These are phyloP conservation scores for Plenodomus biglobosus DNA, from an alignment of 2,329 filamentous ascomycete species.

Conservation along the genomic window DNA sequence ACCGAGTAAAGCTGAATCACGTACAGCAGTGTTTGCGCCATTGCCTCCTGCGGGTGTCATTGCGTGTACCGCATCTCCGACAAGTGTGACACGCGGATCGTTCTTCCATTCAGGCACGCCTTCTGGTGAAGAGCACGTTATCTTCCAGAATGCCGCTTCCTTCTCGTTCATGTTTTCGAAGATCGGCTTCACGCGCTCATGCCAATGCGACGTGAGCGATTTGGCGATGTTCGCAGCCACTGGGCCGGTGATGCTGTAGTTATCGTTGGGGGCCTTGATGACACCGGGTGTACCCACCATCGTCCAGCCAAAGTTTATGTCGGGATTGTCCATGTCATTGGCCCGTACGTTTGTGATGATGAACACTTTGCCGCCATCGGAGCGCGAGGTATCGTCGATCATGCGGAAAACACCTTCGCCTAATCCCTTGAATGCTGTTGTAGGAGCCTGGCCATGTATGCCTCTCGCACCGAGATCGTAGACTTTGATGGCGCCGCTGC, in stretches of 20 bases:
- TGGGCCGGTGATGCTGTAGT: slow-evolving; percentile 60
- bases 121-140: slow-evolving; percentile 62
- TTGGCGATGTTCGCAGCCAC: slow-evolving; percentile 62
- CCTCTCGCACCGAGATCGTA: slow-evolving; percentile 65
- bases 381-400: slow-evolving; percentile 50
- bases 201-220: slow-evolving; percentile 57
- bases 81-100: slow-evolving; percentile 53
- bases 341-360: slow-evolving; percentile 66
- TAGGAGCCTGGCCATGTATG: slow-evolving; percentile 67
- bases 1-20: slow-evolving; percentile 47
- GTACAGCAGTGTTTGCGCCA: slow-evolving; percentile 51
- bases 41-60: slow-evolving; percentile 53
- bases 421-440: slow-evolving; percentile 61
- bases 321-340: slow-evolving; percentile 60
- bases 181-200: slow-evolving; percentile 57
- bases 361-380: slow-evolving; percentile 51
- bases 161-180: slow-evolving; percentile 60
- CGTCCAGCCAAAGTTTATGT: slow-evolving; percentile 64
- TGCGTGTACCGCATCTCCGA: slow-evolving; percentile 51
- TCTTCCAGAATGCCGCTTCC: slow-evolving; percentile 67
- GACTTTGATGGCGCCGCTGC: slow-evolving; percentile 59
- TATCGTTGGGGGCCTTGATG: slow-evolving; percentile 60
- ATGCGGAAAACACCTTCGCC: slow-evolving; percentile 66
- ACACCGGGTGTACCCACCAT: slow-evolving; percentile 61
- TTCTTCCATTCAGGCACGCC: slow-evolving; percentile 64